Base-by-base conservation (phyloP, 2,329 filamentous ascomycete genomes). In the Bipolaris sorokiniana region DNA sequence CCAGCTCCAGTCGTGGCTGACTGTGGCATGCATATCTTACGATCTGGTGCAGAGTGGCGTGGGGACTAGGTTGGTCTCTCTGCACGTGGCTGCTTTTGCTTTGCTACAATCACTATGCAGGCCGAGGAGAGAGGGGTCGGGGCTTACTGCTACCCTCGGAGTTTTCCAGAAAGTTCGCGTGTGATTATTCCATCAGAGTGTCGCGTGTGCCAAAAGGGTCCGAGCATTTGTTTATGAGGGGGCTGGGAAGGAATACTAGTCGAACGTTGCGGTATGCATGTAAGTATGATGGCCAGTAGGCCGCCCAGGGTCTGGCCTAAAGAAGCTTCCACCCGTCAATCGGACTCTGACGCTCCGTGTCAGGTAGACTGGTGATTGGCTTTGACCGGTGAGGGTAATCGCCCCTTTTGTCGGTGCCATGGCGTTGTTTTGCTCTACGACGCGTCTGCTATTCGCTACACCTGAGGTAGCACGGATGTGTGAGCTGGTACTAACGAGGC, bases 361-460 rank as follows among this genome's bases (percentile, higher is more conserved):
- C 28, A 31, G 28, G 28, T 31, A 31, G 28, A 31, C 10, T 31
- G 28, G 28, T 31, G 28, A 31, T 31, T 31, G 28, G 40, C 40
- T 26, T 18, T 34, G 15, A 18, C 31, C 28, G n/a, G 16, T 20
- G 42, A 46, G 26, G 15, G 26, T 18, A 37, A 44, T 48, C 44
- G 45, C 38, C 45, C 50, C 15, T 47, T 49, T 42, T 34, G 45
- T 45, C 38, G 47, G 38, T 26, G 28, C 33, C 16, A 44, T 54
- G 33, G 36, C 37, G 48, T 57, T 40, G 47, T 23, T 28, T 42
- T 15, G 54, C 37, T 48, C 44, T 34, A 41, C 49, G 38, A 38
- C 38, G 23, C 45, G 28, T 26, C 9, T 37, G 37, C 23, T 38
- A 46, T 47, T 34, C 33, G 15, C 40, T 57, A 31, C 20, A 18